phyloP scores from a whole-genome alignment of 164 flowering plant species.

The Macadamia tetraphylla region DNA sequence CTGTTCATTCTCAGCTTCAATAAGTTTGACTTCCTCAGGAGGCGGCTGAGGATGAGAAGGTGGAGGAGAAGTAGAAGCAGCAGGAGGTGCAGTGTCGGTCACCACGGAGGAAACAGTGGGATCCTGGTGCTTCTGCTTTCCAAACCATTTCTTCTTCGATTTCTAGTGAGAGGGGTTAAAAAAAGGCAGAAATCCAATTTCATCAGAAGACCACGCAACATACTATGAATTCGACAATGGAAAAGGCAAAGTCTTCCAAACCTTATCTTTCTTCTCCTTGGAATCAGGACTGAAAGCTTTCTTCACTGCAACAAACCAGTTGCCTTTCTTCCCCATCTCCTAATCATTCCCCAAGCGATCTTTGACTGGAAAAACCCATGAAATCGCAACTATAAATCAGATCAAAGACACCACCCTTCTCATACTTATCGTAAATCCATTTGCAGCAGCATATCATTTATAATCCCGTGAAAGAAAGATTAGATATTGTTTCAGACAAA shows the following conservation, averaged over 20 bases:
- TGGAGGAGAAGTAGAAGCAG: conserved; percentile 11
- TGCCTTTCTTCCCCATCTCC: conserved; percentile 55
- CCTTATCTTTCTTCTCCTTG: conserved; percentile 47
- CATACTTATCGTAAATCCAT: neutral
- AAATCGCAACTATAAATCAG: neutral
- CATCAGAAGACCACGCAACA: neutral
- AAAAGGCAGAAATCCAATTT: neutral
- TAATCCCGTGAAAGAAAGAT: neutral
- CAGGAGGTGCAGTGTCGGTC: conserved; percentile 9
- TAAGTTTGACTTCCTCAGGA: conserved; percentile 32
- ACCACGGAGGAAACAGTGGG: conserved; percentile 21
- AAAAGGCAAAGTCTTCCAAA: conserved; percentile 7
- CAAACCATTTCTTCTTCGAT: conserved; percentile 35
- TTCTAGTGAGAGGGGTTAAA: conserved; percentile 21
- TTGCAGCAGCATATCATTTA: neutral
- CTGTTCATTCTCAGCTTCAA: conserved; percentile 36
- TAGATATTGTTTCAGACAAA: neutral
- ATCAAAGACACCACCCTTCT: conserved; percentile 1
- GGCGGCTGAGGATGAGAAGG: conserved; percentile 10
- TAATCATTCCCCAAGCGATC: conserved; percentile 17
- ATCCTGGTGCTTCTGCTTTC: conserved; percentile 25
- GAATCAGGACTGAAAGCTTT: conserved; percentile 42
- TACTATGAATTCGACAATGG: neutral
- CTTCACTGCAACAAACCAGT: conserved; percentile 54
- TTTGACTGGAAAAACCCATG: neutral